Evolutionary conservation across 371 early-diverging fungal genomes (phyloP).

Genomic region (Blakeslea trispora): DNA sequence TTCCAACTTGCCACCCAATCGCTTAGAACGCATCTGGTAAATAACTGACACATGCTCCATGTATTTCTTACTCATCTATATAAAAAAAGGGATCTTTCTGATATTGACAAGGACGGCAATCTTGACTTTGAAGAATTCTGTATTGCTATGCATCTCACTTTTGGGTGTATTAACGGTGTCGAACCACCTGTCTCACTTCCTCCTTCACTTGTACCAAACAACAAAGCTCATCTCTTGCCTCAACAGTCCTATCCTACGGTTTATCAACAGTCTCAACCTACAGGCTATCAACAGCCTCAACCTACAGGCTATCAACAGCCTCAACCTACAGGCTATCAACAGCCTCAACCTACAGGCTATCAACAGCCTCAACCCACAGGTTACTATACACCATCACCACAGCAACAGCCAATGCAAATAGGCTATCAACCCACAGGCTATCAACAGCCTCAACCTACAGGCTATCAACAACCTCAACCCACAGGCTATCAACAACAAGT

Average conservation of each 20-base stretch:
- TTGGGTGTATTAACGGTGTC: conserved; percentile 63
- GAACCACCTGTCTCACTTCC: conserved; percentile 53
- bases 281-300: conserved; percentile 41
- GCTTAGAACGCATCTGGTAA: conserved; percentile 77
- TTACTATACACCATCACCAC: conserved; percentile 17
- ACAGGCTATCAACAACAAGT: conserved; percentile 18
- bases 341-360: conserved; percentile 36
- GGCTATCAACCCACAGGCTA: conserved; percentile 40
- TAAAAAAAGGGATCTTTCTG: conserved; percentile 73
- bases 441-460: conserved; percentile 43
- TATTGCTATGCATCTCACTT: conserved; percentile 80
- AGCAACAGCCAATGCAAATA: conserved; percentile 34
- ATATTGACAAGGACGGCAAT: conserved; percentile 87
- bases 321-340: conserved; percentile 30
- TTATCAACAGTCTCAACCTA: conserved; percentile 40
- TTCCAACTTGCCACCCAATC: conserved; percentile 67
- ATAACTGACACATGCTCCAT: too few relatives aligned
- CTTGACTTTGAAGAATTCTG: conserved; percentile 90
- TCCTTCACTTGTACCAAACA: conserved; percentile 20
- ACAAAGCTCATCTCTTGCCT: conserved; percentile 33
- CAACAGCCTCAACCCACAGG: conserved; percentile 28
- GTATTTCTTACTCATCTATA: neutral
- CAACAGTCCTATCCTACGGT: too few relatives aligned
- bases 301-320: conserved; percentile 41
- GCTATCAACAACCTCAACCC: conserved; percentile 29